These are phyloP conservation scores for Macaranga tanarius DNA, from an alignment of 441 rosid species.

Conservation along the genomic window DNA sequence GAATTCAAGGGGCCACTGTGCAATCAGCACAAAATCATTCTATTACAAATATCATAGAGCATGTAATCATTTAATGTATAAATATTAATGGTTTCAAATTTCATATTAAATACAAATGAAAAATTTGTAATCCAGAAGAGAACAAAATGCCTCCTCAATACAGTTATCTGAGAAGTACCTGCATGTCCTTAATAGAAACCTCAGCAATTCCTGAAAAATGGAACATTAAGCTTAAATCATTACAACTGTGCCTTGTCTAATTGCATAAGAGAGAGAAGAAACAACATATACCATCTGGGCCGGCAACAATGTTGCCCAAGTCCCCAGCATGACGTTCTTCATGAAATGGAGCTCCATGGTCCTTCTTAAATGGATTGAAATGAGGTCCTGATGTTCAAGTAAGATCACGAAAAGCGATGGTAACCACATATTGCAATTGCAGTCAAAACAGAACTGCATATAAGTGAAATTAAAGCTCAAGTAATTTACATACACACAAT, in stretches of 20 bases:
- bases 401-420: not conserved
- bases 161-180: conserved; percentile 36
- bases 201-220: conserved; percentile 57
- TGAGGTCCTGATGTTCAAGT: conserved; percentile 62
- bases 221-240: conserved; percentile 16
- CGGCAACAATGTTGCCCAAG: conserved; percentile 74
- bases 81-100: not conserved
- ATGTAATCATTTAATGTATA: not conserved
- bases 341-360: conserved; percentile 87
- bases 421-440: not conserved
- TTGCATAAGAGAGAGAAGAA: conserved; percentile 8
- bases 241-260: not conserved
- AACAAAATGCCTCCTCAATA: not conserved
- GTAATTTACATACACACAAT: too few species aligned
- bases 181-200: conserved; percentile 63
- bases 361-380: conserved; percentile 81
- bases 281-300: conserved; percentile 62
- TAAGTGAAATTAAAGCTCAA: not conserved
- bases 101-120: not conserved
- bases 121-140: not conserved
- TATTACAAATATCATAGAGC: not conserved
- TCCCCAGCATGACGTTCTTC: conserved; percentile 94
- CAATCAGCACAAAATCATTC: not conserved
- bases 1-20: not conserved
- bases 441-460: not conserved